Evolutionary conservation across 2,329 filamentous ascomycete genomes (phyloP).

Genomic region (Diaporthe caulivora): DNA sequence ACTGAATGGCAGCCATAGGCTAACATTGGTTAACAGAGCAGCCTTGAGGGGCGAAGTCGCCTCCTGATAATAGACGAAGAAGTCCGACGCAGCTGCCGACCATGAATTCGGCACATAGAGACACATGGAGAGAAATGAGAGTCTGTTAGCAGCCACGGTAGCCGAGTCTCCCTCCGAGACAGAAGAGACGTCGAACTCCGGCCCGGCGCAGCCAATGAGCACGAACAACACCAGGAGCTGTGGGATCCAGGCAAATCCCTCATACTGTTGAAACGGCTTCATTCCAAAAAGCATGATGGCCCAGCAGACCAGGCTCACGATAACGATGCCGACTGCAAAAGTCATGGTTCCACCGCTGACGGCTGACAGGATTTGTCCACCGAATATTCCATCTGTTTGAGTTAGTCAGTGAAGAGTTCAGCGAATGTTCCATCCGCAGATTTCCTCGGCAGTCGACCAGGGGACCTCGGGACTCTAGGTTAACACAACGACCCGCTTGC

Average conservation of each 20-base stretch:
- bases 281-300: conserved; percentile 76
- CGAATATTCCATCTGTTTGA: conserved; percentile 72
- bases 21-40: conserved; percentile 56
- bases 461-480: not conserved
- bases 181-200: conserved; percentile 59
- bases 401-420: not conserved
- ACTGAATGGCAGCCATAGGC: conserved; percentile 10
- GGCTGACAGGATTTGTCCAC: conserved; percentile 76
- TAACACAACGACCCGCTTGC: not conserved
- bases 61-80: conserved; percentile 67
- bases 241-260: conserved; percentile 75
- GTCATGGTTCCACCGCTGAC: conserved; percentile 70
- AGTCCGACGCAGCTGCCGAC: conserved; percentile 73
- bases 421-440: too few relatives aligned
- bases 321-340: conserved; percentile 75
- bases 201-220: conserved; percentile 71
- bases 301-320: conserved; percentile 73
- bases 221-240: conserved; percentile 72
- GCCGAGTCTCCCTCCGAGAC: not conserved
- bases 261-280: conserved; percentile 75
- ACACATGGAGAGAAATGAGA: conserved; percentile 79
- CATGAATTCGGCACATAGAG: conserved; percentile 75
- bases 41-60: conserved; percentile 50
- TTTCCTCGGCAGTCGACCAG: too few relatives aligned
- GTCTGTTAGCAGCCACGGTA: conserved; percentile 44